These are phyloP conservation scores for Hemerocallis citrina DNA, from an alignment of 106 monocot genomes.

Conservation along the genomic window DNA sequence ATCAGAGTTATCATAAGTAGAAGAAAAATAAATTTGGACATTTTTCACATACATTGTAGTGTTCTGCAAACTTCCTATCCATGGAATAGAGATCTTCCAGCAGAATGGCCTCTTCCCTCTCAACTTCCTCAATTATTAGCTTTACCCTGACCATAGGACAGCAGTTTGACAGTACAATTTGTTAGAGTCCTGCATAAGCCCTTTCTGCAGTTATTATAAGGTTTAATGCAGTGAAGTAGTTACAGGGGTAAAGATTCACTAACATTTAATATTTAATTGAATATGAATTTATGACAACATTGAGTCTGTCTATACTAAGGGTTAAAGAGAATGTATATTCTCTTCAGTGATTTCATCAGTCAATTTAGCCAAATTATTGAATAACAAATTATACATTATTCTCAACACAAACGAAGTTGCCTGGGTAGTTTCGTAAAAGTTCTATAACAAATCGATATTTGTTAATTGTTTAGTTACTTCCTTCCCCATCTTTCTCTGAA, in stretches of 20 bases:
- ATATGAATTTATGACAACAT: too few species aligned
- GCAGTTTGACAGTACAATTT: neutral
- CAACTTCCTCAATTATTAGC: slow-evolving; percentile 89
- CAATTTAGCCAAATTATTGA: neutral
- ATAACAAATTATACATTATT: neutral
- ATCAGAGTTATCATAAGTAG: neutral
- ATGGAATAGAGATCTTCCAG: slow-evolving; percentile 89
- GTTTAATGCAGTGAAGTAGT: neutral
- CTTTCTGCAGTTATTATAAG: neutral
- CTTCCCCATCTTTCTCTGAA: too few species aligned
- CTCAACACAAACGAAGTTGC: too few species aligned
- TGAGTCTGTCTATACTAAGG: too few species aligned
- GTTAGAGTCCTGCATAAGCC: neutral
- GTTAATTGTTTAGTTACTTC: too few species aligned
- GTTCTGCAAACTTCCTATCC: slow-evolving; percentile 97
- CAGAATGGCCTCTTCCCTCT: slow-evolving; percentile 75
- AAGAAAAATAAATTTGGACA: neutral
- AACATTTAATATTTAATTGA: neutral
- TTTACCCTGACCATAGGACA: slow-evolving; percentile 57
- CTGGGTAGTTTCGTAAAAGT: too few species aligned
- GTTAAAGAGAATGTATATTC: too few species aligned
- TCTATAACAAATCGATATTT: too few species aligned
- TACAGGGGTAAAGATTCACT: neutral
- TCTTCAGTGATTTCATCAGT: neutral
- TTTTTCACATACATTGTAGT: slow-evolving; percentile 72